Percentiles rank a stretch among this genome's conserved stretches.
Conservation (phyloP, 495 filamentous ascomycete species). For the Penicillium simplicissimum region DNA sequence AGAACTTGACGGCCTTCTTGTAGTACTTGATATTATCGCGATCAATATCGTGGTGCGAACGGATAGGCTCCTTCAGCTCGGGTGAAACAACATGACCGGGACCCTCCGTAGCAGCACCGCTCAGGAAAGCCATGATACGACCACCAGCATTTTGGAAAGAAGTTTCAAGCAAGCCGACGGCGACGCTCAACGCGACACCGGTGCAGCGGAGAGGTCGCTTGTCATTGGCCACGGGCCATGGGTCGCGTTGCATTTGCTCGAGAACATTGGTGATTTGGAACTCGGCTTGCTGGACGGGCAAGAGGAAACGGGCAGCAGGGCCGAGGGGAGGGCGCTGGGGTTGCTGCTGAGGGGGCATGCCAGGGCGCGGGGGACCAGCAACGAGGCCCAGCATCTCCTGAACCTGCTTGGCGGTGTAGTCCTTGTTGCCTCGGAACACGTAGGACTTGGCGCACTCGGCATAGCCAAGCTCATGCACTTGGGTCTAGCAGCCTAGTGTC, state of each 20-base stretch:
- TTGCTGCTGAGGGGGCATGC: conserved; percentile 65
- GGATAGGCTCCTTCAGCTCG: conserved; percentile 95
- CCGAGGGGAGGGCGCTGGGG: conserved; percentile 79
- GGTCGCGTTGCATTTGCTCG: conserved; percentile 95
- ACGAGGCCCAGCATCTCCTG: conserved; percentile 92
- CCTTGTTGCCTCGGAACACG: conserved; percentile 97
- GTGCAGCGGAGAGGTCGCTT: conserved; percentile 91
- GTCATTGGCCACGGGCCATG: conserved; percentile 96
- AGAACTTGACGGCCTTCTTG: conserved; percentile 99
- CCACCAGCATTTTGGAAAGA: conserved; percentile 95
- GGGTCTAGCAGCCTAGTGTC: conserved; percentile 55
- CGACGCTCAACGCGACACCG: conserved; percentile 93
- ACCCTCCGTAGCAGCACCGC: conserved; percentile 93
- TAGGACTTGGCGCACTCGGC: conserved; percentile 99
- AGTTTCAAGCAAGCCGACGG: conserved; percentile 87
- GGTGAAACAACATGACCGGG: conserved; percentile 96
- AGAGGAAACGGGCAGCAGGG: conserved; percentile 83
- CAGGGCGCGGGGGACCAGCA: conserved; percentile 68
- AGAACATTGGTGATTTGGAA: conserved; percentile 97
- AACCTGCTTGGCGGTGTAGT: conserved; percentile 94
- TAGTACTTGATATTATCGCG: conserved; percentile 99
- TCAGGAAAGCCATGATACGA: conserved; percentile 96
- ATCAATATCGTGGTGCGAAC: conserved; percentile 99
- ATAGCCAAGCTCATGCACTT: conserved; percentile 98
- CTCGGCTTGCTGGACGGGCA: conserved; percentile 94